Evolutionary conservation across 106 monocot genomes (phyloP), one percentile per base, ranked within the genome.

Genomic region (Allium fistulosum): DNA sequence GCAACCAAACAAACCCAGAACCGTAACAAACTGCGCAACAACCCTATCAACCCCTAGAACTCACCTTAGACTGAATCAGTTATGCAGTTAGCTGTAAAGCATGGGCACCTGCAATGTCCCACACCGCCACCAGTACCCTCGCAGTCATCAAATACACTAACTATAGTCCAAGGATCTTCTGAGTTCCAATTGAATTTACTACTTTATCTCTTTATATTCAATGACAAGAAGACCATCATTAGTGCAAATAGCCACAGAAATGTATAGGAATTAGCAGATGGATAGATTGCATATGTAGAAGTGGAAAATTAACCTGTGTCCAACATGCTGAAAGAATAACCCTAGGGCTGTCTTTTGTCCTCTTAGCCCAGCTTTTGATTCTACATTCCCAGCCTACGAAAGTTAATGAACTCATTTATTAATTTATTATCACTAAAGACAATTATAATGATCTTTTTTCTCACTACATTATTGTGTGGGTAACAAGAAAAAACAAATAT

Each of bases 61-160:
- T n/a, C n/a, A n/a, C n/a, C n/a, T n/a, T n/a, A n/a, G n/a, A n/a
- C n/a, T 28, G 28, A 1, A 28, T 28, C 1, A 28, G 28, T 28
- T 28, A 28, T 28, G 28, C 28, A 3, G 28, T 28, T 28, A 28
- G 28, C 28, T n/a, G 3, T 28, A 28, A 28, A 28, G 28, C 28
- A 28, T 47, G 4, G 10, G 53, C 72, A 91, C 96, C 88, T 97
- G 96, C 56, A 96, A 53, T 22, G 96, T 96, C n/a, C 96, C n/a
- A n/a, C 96, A 47, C 96, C 96, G 17, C 96, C 96, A 14, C 84
- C 86, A 46, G 91, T 91, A 72, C 91, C 91, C 61, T 75, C 86
- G 74, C 82, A 79, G 61, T 92, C 96, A 88, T 92, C 91, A 73
- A 91, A 92, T 22, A 96, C 86, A 63, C 96, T 89, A 22, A 88